Percentiles rank a stretch among this genome's conserved stretches.
Conservation (phyloP, 495 filamentous ascomycete genomes). For the Tricharina praecox region DNA sequence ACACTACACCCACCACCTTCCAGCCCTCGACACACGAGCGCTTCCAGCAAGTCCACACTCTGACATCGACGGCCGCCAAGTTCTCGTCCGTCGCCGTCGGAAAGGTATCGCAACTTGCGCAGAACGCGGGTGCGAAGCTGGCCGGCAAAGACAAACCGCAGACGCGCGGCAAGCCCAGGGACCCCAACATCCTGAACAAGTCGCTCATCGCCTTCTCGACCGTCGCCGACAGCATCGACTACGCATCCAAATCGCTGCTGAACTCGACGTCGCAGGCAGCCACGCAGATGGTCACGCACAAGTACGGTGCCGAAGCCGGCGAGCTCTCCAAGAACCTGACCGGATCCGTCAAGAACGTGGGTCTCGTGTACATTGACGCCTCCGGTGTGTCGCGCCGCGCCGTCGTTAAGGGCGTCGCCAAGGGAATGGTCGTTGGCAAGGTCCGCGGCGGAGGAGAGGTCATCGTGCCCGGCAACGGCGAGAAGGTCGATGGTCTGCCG, state of each 20-base stretch:
- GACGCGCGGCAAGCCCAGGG: slow-evolving; percentile 38
- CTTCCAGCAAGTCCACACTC: slow-evolving; percentile 66
- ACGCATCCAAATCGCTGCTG: slow-evolving; percentile 60
- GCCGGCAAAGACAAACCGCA: slow-evolving; percentile 39
- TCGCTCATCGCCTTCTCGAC: slow-evolving; percentile 92
- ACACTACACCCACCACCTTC: slow-evolving; percentile 67
- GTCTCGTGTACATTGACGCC: slow-evolving; percentile 94
- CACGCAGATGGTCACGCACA: slow-evolving; percentile 63
- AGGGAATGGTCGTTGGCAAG: slow-evolving; percentile 92
- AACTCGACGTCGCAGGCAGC: slow-evolving; percentile 56
- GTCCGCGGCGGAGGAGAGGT: slow-evolving; percentile 71
- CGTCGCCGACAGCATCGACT: slow-evolving; percentile 79
- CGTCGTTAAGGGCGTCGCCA: slow-evolving; percentile 75
- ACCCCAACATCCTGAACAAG: slow-evolving; percentile 87
- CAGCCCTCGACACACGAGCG: slow-evolving; percentile 66
- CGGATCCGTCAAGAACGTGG: slow-evolving; percentile 84
- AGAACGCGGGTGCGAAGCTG: slow-evolving; percentile 69
- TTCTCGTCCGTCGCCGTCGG: slow-evolving; percentile 77
- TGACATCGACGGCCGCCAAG: slow-evolving; percentile 58
- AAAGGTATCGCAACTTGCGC: slow-evolving; percentile 58
- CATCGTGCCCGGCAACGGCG: slow-evolving; percentile 70
- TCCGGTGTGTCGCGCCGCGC: slow-evolving; percentile 76
- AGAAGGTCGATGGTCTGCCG: slow-evolving; percentile 34
- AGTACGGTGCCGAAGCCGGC: slow-evolving; percentile 70
- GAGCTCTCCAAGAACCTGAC: slow-evolving; percentile 53